Conservation (phyloP, 352 stramenopile genomes). For the Phytophthora cactorum region DNA sequence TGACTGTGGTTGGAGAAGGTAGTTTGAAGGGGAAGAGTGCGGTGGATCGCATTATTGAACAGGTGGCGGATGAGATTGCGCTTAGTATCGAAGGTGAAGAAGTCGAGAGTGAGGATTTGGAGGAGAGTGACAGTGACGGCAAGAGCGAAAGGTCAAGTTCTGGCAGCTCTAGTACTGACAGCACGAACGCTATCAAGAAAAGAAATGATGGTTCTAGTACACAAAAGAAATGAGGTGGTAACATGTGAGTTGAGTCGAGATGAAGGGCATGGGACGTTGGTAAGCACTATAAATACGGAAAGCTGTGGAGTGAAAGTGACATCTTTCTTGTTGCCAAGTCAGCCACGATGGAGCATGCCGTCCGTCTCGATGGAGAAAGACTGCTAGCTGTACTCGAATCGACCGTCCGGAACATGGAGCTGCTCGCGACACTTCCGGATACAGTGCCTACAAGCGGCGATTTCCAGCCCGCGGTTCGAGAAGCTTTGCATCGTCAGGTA, state of each 20-base stretch:
- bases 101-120: constrained; percentile 17
- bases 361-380: constrained; percentile 35
- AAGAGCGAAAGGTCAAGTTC: constrained; percentile 23
- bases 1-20: not conserved
- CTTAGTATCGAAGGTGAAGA: constrained; percentile 57
- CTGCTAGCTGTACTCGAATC: constrained; percentile 30
- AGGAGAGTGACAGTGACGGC: constrained; percentile 17
- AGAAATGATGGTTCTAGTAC: not conserved
- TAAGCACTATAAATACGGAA: constrained; percentile 29
- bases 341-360: constrained; percentile 26
- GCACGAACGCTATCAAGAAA: not conserved
- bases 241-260: not conserved
- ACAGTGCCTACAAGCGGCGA: not conserved
- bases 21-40: constrained; percentile 21
- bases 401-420: constrained; percentile 31
- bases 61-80: constrained; percentile 65
- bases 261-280: constrained; percentile 9
- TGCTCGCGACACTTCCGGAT: constrained; percentile 36
- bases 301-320: no score
- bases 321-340: not conserved
- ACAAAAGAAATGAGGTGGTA: constrained; percentile 8
- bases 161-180: constrained; percentile 1
- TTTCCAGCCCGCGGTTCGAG: constrained; percentile 10
- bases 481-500: constrained; percentile 34
- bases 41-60: constrained; percentile 60